Evolutionary conservation across 164 flowering plant genomes (phyloP).

Genomic region (Aristolochia fimbriata): DNA sequence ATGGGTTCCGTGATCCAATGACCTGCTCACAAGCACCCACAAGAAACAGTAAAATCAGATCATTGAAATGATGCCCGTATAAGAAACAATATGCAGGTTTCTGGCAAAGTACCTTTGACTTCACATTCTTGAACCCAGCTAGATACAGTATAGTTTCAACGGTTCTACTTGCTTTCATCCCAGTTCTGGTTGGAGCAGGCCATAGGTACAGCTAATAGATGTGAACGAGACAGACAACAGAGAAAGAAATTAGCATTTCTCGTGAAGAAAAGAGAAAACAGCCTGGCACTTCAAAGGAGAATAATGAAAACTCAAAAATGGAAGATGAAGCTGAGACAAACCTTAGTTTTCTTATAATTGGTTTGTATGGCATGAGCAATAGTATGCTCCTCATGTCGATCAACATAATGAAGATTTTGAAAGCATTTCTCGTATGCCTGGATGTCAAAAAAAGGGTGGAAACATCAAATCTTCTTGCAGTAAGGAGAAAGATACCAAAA

Average conservation of each 20-base stretch:
- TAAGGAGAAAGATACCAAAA: not conserved
- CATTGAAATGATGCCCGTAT: no score
- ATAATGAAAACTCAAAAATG: no score
- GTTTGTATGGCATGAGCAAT: slow-evolving; percentile 89
- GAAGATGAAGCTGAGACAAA: slow-evolving; percentile 6
- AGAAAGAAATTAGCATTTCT: no score
- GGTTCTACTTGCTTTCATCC: slow-evolving; percentile 76
- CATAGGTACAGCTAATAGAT: slow-evolving; percentile 66
- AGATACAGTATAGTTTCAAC: slow-evolving; percentile 59
- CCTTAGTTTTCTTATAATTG: slow-evolving; percentile 86
- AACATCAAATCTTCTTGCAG: no score
- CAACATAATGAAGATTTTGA: slow-evolving; percentile 88
- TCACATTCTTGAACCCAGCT: slow-evolving; percentile 85
- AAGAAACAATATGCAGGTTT: no score
- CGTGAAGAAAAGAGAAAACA: no score
- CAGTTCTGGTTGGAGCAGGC: slow-evolving; percentile 79
- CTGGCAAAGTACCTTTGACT: slow-evolving; percentile 62
- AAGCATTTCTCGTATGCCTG: slow-evolving; percentile 94
- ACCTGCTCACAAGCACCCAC: slow-evolving; percentile 32
- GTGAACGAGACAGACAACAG: not conserved
- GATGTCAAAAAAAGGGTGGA: not conserved
- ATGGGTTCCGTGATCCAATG: slow-evolving; percentile 83
- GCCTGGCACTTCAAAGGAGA: no score
- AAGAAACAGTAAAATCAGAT: no score
- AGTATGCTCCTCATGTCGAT: slow-evolving; percentile 79